Evolutionary conservation across 345 rosid species (phyloP), one percentile per base, ranked within the genome.

Genomic region (Melaleuca quinquenervia): DNA sequence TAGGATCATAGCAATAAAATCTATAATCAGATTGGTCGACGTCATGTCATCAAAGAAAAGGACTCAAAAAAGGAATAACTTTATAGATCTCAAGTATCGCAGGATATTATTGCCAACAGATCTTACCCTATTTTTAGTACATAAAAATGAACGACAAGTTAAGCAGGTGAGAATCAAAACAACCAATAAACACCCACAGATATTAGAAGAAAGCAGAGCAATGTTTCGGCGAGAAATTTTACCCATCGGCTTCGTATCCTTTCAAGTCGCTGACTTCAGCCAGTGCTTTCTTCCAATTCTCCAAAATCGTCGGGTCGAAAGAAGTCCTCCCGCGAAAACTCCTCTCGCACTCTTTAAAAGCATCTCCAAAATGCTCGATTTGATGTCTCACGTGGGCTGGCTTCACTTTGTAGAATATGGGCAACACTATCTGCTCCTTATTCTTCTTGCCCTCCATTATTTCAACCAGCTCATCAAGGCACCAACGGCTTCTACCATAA

Each of bases 301-400:
- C 3, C 76, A 64, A 32, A 16, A 1, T 29, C 45, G 12, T 1
- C 8, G 3, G 24, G 45, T 64, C 0, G 32, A 58, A 29, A 62
- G 0, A 29, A 62, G 0, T 16, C 36, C 74, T 60, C 74, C 3
- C 5, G 6, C 1, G 74, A 20, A 27, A 62, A 27, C 21, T 36
- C 36, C 0, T 3, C 74, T 60, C 41, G 14, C 20, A 20, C 21
- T 27, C 10, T 27, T 0, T 20, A 60, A 60, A 60, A 13, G 18
- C 20, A 0, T 60, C 5, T 1, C 70, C 70, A 0, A 58, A 58
- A n/a, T 8, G n/a, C 15, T 18, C 36, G 0, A 0, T 58, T 12
- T 58, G 70, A 58, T 12, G 32, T 58, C 70, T 3, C 29, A 58
- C 70, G 0, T 58, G 32, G 12, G 70, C 7, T 58, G 70, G 70